phyloP scores from a whole-genome alignment of 176 grass and related monocot species.

The Eremochloa ophiuroides region DNA sequence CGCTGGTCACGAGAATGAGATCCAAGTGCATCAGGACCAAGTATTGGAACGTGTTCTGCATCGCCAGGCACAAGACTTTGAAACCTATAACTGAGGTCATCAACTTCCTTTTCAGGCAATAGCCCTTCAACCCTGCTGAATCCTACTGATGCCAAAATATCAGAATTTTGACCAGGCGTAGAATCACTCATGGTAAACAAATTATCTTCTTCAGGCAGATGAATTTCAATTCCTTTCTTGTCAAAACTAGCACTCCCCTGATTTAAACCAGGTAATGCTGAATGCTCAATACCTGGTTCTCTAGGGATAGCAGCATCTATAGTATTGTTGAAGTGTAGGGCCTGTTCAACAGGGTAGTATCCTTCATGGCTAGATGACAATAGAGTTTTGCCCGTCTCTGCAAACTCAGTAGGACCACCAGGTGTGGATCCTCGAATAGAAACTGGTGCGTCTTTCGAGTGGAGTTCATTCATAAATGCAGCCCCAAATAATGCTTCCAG shows the following conservation, averaged over 20 bases:
- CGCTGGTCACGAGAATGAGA: slow-evolving; percentile 23
- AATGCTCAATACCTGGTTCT: slow-evolving; percentile 28
- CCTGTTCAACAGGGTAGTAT: slow-evolving; percentile 39
- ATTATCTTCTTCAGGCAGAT: slow-evolving; percentile 86
- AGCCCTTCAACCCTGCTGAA: slow-evolving; percentile 44
- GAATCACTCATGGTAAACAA: slow-evolving; percentile 62
- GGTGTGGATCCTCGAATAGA: slow-evolving; percentile 57
- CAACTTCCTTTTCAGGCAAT: slow-evolving; percentile 34
- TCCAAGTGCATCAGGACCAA: slow-evolving; percentile 40
- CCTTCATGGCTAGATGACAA: slow-evolving; percentile 35
- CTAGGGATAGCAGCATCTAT: slow-evolving; percentile 21
- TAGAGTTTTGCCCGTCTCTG: slow-evolving; percentile 23
- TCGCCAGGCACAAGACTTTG: slow-evolving; percentile 46
- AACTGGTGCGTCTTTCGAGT: slow-evolving; percentile 86
- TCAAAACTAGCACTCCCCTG: slow-evolving; percentile 40
- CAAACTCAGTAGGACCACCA: slow-evolving; percentile 37
- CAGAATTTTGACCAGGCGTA: slow-evolving; percentile 39
- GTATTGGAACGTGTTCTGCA: slow-evolving; percentile 43
- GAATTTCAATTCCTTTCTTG: slow-evolving; percentile 52
- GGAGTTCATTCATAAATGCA: slow-evolving; percentile 91
- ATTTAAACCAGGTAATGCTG: slow-evolving; percentile 17
- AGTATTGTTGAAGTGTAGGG: slow-evolving; percentile 17
- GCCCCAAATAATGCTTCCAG: slow-evolving; percentile 84
- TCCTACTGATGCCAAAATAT: slow-evolving; percentile 38
- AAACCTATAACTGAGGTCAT: slow-evolving; percentile 56